phyloP scores from a whole-genome alignment of 352 stramenopile genomes.

The Pythium volutum region DNA sequence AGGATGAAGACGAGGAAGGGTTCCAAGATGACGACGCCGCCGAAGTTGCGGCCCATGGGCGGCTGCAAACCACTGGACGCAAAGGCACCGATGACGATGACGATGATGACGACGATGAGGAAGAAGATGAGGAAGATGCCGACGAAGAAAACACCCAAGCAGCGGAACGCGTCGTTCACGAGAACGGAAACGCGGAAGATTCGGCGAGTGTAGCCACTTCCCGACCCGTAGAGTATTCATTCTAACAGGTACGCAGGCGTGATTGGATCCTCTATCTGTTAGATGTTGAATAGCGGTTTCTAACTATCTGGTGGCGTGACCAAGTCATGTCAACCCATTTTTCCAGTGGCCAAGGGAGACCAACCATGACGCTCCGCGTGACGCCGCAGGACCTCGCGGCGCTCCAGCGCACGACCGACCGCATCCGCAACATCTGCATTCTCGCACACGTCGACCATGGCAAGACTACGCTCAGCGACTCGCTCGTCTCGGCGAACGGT shows the following conservation, averaged over 20 bases:
- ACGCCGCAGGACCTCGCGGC: slow-evolving; percentile 48
- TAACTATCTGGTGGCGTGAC: not conserved
- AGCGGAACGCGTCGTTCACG: slow-evolving; percentile 32
- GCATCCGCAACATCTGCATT: slow-evolving; percentile 95
- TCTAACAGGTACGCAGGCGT: slow-evolving; percentile 15
- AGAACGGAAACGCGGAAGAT: slow-evolving; percentile 22
- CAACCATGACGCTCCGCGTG: slow-evolving; percentile 29
- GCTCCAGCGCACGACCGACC: slow-evolving; percentile 68
- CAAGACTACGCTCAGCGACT: slow-evolving; percentile 92
- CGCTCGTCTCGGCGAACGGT: slow-evolving; percentile 94
- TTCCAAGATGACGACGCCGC: slow-evolving; percentile 24
- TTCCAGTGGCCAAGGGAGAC: not conserved
- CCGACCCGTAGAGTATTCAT: slow-evolving; percentile 25
- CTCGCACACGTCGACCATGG: slow-evolving; percentile 95
- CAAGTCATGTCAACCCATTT: slow-evolving; percentile 14
- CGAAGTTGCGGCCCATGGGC: slow-evolving; percentile 23
- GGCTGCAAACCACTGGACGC: slow-evolving; percentile 2
- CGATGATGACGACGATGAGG: slow-evolving; percentile 33
- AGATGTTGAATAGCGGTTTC: slow-evolving; percentile 11
- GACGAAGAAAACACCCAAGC: slow-evolving; percentile 12
- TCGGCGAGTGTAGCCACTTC: slow-evolving; percentile 9
- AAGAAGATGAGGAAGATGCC: slow-evolving; percentile 36
- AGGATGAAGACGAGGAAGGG: slow-evolving; percentile 20
- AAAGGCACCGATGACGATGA: slow-evolving; percentile 19
- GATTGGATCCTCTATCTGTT: not conserved